Evolutionary conservation across 2,329 filamentous ascomycete genomes (phyloP), one percentile per base, ranked within the genome.

Genomic region (Fusarium sp.): DNA sequence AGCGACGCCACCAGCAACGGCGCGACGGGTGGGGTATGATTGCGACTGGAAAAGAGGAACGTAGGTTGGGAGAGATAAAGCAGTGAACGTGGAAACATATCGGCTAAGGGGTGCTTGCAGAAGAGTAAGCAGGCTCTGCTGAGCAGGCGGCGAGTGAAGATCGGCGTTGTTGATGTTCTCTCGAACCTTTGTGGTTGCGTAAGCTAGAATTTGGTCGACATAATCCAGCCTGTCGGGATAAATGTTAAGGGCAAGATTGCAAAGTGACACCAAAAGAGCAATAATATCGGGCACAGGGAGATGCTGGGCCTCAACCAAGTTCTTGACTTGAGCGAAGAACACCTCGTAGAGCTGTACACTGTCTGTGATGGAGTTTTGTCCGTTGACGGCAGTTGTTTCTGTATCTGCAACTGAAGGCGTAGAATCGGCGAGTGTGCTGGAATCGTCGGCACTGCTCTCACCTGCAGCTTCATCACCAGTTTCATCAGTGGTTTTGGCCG

Each of bases 131-230:
- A 99, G 88, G 73, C 93, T 96, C 71, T 94, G 90, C 81, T 99
- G 96, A 11, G 94, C 92, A 7, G 90, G 88, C 60, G 90, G 87
- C 6, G 94, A 95, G 80, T 98, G 96, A 27, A 99, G 84, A 75
- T 99, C 96, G n/a, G 96, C 91, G 72, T 94, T 97, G 79, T 97
- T 97, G 60, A 92, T 89, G 78, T 96, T 93, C 77, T 97, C 93
- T 51, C 88, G 86, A 37, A 95, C 93, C 79, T 98, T 97, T 73
- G 89, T 85, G 51, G 92, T 90, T 49, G 94, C 95, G 77, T 96
- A 98, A 55, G 92, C 89, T 39, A 99, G 84, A 47, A 98, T 91
- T 78, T 98, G 94, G 75, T 99, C 94, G 49, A 98, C 92, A 74
- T 97, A 98, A 82, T 98, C 95, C 68, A 98, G 83, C 57, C 91